Evolutionary conservation across 2,329 filamentous ascomycete species (phyloP), one percentile per base, ranked within the genome.

Genomic region (Clonostachys chloroleuca): DNA sequence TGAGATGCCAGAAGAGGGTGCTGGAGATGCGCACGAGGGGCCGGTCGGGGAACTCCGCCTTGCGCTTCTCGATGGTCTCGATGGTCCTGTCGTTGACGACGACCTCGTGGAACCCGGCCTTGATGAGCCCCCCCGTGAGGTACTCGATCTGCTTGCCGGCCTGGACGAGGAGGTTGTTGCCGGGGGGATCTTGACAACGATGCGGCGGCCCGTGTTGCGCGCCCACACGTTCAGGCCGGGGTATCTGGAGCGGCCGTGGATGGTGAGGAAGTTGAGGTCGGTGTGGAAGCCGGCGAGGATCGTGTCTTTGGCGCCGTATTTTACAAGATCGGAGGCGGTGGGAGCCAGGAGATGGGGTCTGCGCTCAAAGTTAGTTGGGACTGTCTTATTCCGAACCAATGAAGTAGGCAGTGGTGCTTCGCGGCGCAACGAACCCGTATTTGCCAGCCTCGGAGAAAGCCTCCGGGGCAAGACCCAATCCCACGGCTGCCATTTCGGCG

Each of bases 271-370:
- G 70, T 83, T 83, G 49, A 83, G 76, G 56, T 83, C 80, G 1
- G 80, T 83, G 61, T 83, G 80, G 67, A 83, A 83, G 37, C 80
- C 80, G 14, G 80, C 80, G 14, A 83, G 73, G 56, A 83, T 82
- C 44, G 78, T 83, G 65, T 81, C 72, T 44, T 69, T 65, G 4
- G 60, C 43, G 42, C 75, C 76, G 64, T 81, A 80, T 49, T 73
- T 78, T 12, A 52, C 46, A 12, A 83, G 72, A 57, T 83, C 77
- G 0, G 79, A 82, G 2, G 80, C 78, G 2, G 80, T 83, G 1
- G 80, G 80, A 2, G 80, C 80, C 14, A 83, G 75, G 42, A 83
- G 73, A 53, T 83, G 80, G 4, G 80, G 78, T n/a, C 77, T 79
- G 43, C n/a, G 13, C 24, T n/a, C 8, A 33, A 18, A 33, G 40